Evolutionary conservation across 148 eudicot species (phyloP), one percentile per base, ranked within the genome.

Genomic region (Camellia lanceoleosa): DNA sequence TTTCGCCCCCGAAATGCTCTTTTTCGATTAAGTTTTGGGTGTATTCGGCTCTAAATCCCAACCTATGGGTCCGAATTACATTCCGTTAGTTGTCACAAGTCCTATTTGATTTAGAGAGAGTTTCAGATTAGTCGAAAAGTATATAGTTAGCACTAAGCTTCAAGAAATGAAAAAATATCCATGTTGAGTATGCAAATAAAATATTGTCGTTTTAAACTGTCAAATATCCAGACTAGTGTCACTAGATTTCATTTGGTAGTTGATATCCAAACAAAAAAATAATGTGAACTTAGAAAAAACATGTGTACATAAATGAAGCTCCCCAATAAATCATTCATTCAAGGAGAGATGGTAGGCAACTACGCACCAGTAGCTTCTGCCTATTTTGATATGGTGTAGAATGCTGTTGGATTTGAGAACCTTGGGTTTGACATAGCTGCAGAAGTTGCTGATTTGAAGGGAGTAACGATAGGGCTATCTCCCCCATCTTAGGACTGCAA

Each of bases 361-460:
- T 7, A 83, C 78, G 51, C 84, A 93, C 99, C 99, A 79, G 99
- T 97, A 87, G 99, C 99, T 92, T 96, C 98, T 65, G 99, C 98
- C 87, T 96, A 98, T 83, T 94, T 89, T 80, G 98, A 87, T 84
- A 96, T 83, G 83, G 92, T 90, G 84, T 90, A 84, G 70, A 96
- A 90, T 83, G 93, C 81, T 78, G 91, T 80, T 68, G 93, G 90
- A 83, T 93, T 93, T 76, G 89, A 68, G 84, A 90, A 85, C 71
- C 83, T 83, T 68, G 92, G 90, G 70, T 86, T 86, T 74, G 98
- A 90, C 71, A 86, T 87, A 71, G 84, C 77, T n/a, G 94, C 93
- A 87, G 95, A 82, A 80, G 93, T 87, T 58, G 91, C 87, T 68
- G 98, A 96, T 84, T 92, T 96, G 81, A 92, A 88, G 80, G 93